Evolutionary conservation across 2,329 filamentous ascomycete species (phyloP).

Genomic region (Bipolaris sorokiniana): DNA sequence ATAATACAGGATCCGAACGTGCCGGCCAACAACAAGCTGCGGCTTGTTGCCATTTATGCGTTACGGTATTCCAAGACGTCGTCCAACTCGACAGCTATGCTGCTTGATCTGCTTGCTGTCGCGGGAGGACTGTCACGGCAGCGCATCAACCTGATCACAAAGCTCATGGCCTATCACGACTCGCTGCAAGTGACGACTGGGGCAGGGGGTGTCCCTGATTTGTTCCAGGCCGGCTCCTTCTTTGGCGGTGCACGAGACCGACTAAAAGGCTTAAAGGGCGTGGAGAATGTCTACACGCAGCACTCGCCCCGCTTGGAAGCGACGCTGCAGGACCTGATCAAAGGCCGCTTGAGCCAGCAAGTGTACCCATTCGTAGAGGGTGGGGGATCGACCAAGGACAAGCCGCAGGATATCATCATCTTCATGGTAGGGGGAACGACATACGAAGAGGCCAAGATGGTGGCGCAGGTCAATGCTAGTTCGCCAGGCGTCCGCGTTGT

Average conservation of each 20-base stretch:
- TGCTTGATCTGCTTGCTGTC: slow-evolving; percentile 84
- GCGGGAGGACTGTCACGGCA: slow-evolving; percentile 80
- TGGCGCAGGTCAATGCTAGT: slow-evolving; percentile 91
- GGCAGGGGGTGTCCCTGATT: slow-evolving; percentile 81
- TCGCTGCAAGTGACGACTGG: slow-evolving; percentile 78
- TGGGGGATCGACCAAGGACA: slow-evolving; percentile 84
- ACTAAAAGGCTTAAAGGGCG: slow-evolving; percentile 93
- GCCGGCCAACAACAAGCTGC: slow-evolving; percentile 80
- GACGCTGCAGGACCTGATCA: slow-evolving; percentile 91
- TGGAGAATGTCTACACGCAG: slow-evolving; percentile 98
- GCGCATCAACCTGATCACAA: slow-evolving; percentile 78
- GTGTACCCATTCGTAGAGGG: slow-evolving; percentile 95
- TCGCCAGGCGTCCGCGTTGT: slow-evolving; percentile 89
- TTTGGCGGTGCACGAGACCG: slow-evolving; percentile 86
- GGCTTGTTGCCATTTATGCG: slow-evolving; percentile 91
- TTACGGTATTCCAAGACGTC: slow-evolving; percentile 88
- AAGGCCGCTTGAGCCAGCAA: slow-evolving; percentile 82
- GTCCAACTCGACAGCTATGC: slow-evolving; percentile 79
- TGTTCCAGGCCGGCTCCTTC: slow-evolving; percentile 87
- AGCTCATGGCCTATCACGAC: slow-evolving; percentile 82
- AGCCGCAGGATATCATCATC: slow-evolving; percentile 93
- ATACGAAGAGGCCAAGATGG: slow-evolving; percentile 95
- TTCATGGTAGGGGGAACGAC: slow-evolving; percentile 94
- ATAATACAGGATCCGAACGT: slow-evolving; percentile 83
- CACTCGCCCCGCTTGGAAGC: slow-evolving; percentile 87